Conservation (phyloP, 768 basidiomycete species). For the Leucogyrophana mollusca region DNA sequence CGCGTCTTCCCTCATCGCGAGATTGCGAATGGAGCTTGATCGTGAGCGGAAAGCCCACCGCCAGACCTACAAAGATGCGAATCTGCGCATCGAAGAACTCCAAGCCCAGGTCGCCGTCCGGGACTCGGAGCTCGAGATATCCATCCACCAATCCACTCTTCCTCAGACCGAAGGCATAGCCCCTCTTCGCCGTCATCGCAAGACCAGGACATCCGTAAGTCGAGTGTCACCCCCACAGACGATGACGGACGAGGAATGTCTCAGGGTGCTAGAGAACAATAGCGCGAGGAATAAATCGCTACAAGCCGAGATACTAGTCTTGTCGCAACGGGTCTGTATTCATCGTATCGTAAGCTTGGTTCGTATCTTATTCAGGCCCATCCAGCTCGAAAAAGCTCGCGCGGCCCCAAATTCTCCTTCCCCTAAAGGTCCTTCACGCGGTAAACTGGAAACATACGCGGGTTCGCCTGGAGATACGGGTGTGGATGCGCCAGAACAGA, state of each 20-base stretch:
- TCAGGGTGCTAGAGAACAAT: constrained; percentile 38
- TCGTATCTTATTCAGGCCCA: background rate
- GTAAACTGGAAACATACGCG: no score
- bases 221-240: constrained; percentile 13
- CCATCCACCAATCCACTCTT: constrained; percentile 16
- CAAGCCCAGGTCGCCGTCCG: constrained; percentile 55
- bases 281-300: constrained; percentile 40
- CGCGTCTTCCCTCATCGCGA: constrained; percentile 42
- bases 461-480: no score
- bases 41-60: constrained; percentile 43
- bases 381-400: background rate
- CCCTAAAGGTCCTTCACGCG: no score
- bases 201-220: constrained; percentile 1
- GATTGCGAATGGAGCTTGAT: constrained; percentile 42
- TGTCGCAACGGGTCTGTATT: background rate
- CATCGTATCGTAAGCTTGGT: background rate
- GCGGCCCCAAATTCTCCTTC: background rate
- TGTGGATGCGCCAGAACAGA: no score
- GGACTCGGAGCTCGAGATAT: constrained; percentile 53
- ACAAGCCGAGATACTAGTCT: constrained; percentile 40
- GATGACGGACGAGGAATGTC: constrained; percentile 37
- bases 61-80: constrained; percentile 37
- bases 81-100: constrained; percentile 41
- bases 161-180: background rate
- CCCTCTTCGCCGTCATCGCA: background rate